Base-by-base conservation (phyloP, 2,329 filamentous ascomycete species). In the Cercospora sp. region DNA sequence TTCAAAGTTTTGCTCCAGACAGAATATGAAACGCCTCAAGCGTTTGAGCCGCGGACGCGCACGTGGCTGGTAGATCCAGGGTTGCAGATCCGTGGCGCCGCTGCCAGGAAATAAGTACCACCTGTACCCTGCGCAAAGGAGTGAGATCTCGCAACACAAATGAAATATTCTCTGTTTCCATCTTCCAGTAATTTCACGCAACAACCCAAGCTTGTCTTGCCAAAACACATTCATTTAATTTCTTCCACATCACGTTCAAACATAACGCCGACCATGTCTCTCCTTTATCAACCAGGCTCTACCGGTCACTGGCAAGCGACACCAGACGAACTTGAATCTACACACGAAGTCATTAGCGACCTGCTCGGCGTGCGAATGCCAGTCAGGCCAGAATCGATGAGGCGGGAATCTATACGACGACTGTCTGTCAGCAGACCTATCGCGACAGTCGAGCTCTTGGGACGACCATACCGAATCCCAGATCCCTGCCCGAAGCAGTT, bases 381-480 rank as follows among this genome's bases (percentile, higher is more conserved):
- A 0, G 5, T 60, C 12, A 62, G 48, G 16, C 48, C 63, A 58
- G 40, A 62, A 57, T 51, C 57, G 18, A 33, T 28, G n/a, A 48
- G 30, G 31, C 48, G 45, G 9, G 40, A 63, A 18, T 45, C 51
- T 8, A 28, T 58, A 23, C 48, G 30, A 57, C 48, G 45, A 26
- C 48, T 45, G 31, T 45, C 51, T 23, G 30, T 61, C 53, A 36
- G 26, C n/a, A 60, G 58, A 30, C 63, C 63, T 13, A 36, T 68
- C 9, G 66, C 57, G 36, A 68, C 68, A 18, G 68, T 70, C 16
- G 63, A 68, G 26, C 63, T 70, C 4, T 55, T 61, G 28, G 68
- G 68, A 10, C 59, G 59, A 30, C 63, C 66, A 28, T 70, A 68
- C 18, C 66, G 63, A 8, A 48, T 70, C 9, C 68, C 66, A 58